Base-by-base conservation (phyloP, 805 yeast species). In the Wickerhamomyces hampshirensis region DNA sequence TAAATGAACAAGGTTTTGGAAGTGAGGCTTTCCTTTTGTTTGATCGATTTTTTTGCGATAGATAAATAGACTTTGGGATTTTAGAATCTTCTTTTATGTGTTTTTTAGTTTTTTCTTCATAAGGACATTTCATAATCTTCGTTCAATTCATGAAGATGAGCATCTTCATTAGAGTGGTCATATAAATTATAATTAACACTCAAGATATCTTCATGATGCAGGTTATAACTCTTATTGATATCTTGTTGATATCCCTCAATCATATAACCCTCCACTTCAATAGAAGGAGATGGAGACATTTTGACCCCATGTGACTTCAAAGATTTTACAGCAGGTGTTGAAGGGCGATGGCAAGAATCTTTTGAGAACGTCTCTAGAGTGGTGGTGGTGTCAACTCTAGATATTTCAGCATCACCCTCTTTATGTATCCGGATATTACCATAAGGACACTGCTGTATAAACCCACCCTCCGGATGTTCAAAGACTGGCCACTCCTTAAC, bases 231-330 rank as follows among this genome's bases (percentile, higher is more conserved):
- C 29, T 41, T 45, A 29, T 53, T 53, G 4, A 30, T 6, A 5
- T 12, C 21, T 7, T 39, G 42, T 9, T 46, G 41, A 28, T 53
- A 54, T 0, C 58, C 59, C 24, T 53, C 59, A 26, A 53, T 18
- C 54, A 54, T 51, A 30, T 54, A 54, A 5, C 37, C 34, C 27
- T 54, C 59, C 5, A 37, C 46, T 23, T 54, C 59, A 2, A 26
- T 38, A 2, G 52, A 42, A 9, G 58, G 56, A 1, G 56, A 48
- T 3, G 48, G 44, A 3, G 39, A 33, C 18, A 38, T 17, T 16
- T 30, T 34, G 30, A 33, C 18, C 10, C 24, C 21, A 6, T 17
- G 12, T 16, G n/a, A 28, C 15, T 15, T n/a, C n/a, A n/a, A n/a
- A n/a, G n/a, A 10, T 17, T 28, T 12, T 17, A 26, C 10, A 17